phyloP scores from a whole-genome alignment of 192 early-diverging fungal genomes.

The Coemansia sp. region DNA sequence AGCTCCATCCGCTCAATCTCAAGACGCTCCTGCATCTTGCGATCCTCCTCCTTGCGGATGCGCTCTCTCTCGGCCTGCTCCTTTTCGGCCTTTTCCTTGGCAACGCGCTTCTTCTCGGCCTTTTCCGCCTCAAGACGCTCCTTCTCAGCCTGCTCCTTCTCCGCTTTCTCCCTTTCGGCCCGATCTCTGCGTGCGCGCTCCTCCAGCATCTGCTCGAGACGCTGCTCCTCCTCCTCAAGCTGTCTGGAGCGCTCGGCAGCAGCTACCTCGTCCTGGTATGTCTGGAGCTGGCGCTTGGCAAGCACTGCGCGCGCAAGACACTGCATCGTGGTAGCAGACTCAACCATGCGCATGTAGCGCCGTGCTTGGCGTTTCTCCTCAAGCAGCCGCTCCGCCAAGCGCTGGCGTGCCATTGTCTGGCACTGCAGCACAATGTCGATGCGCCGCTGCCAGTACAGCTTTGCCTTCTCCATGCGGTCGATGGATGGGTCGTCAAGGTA shows the following conservation, averaged over 20 bases:
- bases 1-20: slow-evolving; percentile 42
- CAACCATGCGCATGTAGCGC: slow-evolving; percentile 58
- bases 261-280: slow-evolving; percentile 15
- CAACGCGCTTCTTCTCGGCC: not conserved
- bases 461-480: slow-evolving; percentile 48
- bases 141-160: slow-evolving; percentile 31
- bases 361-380: slow-evolving; percentile 56
- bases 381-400: slow-evolving; percentile 55
- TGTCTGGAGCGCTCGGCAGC: not conserved
- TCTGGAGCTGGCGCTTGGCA: slow-evolving; percentile 42
- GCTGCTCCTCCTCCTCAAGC: slow-evolving; percentile 20
- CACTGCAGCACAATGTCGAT: slow-evolving; percentile 54
- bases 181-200: slow-evolving; percentile 12
- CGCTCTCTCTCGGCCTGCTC: slow-evolving; percentile 10
- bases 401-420: slow-evolving; percentile 49
- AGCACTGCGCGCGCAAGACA: slow-evolving; percentile 59
- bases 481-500: slow-evolving; percentile 45
- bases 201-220: slow-evolving; percentile 14
- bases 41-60: slow-evolving; percentile 20
- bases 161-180: slow-evolving; percentile 7
- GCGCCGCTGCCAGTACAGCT: slow-evolving; percentile 54
- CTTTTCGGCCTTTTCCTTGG: not conserved
- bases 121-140: slow-evolving; percentile 11
- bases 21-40: slow-evolving; percentile 34
- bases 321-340: slow-evolving; percentile 57